Base-by-base conservation (phyloP, 306 rosid genomes). In the Astragalus glycyphyllos region DNA sequence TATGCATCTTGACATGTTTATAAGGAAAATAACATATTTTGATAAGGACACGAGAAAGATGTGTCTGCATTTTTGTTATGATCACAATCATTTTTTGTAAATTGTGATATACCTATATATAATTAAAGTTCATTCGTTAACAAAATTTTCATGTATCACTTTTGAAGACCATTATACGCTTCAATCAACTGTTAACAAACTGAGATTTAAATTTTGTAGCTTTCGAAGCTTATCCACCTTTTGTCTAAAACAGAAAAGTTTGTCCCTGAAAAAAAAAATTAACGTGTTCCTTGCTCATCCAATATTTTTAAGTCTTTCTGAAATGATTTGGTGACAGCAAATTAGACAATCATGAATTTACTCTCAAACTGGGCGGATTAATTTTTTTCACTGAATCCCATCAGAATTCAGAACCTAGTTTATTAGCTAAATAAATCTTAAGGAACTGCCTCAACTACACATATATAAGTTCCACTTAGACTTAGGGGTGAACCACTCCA, bases 401-500 rank as follows among this genome's bases (percentile, higher is more conserved):
- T n/a, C 42, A 58, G 13, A 32, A 11, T 58, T 34, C 6, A 32
- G 64, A 20, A 1, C 7, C 38, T 32, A 58, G 13, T 57, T 57
- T 12, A 57, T 7, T 35, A 12, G 44, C 23, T 34, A 7, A 13
- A 34, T 58, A 12, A 26, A 26, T 26, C 31, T 3, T 26, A 26
- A 26, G 31, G 31, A 26, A 13, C 51, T 56, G 13, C 34, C 31
- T 56, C 14, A 40, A 31, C 7, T 56, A 49, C 7, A 41, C 16
- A 8, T 9, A 66, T 66, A 32, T 26, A 20, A 41, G 50, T 44
- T 70, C 14, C 32, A 37, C 34, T 54, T 68, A n/a, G n/a, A 17
- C 37, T 5, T 6, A 2, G 20, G 20, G 23, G 13, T 68, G 41
- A 17, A 12, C 4, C 35, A 12, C 37, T 41, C 14, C 13, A 11